Base-by-base conservation (phyloP, 2,329 filamentous ascomycete species). In the Hymenotorrendiella dingleyae region DNA sequence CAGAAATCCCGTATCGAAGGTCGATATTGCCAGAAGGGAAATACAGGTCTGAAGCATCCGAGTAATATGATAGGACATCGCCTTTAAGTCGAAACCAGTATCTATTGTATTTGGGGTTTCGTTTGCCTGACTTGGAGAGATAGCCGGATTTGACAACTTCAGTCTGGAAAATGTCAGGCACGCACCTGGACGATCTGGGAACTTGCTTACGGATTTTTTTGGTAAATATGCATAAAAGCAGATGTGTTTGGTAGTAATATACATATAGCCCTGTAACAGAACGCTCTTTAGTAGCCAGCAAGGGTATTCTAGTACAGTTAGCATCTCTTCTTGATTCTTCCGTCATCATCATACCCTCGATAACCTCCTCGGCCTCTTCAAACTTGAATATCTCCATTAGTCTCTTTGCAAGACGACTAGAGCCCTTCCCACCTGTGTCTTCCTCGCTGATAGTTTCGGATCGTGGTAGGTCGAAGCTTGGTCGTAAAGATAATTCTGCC, bases 161-260 rank as follows among this genome's bases (percentile, higher is more conserved):
- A 54, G 86, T 79, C 74, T 86, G 61, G 28, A 61, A 55, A 43
- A 59, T 53, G 53, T 67, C 48, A 60, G 53, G 17, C 17, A 33
- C 11, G 30, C 16, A 16, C 30, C 3, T 11, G 4, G 12, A 16
- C 6, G 6, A 3, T 35, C 14, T 12, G 3, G 22, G 4, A n/a
- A 19, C 20, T 17, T 32, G 59, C 81, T 65, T 71, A 86, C 84
- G 39, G 84, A 80, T 72, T 93, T 95, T 70, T 90, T 94, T 6
- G 89, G 89, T n/a, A 97, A 74, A 61, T 96, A 96, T 28, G 93
- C 89, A 61, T 96, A 97, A 63, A 97, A 98, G 66, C 90, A 96
- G 48, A 97, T 85, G 61, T 98, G 93, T 55, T 83, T 85, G 48
- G 84, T 74, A 0, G 93, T 97, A 58, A 98, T 86, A 66, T 97